Evolutionary conservation across 352 stramenopile genomes (phyloP).

Genomic region (Phytophthora sojae): DNA sequence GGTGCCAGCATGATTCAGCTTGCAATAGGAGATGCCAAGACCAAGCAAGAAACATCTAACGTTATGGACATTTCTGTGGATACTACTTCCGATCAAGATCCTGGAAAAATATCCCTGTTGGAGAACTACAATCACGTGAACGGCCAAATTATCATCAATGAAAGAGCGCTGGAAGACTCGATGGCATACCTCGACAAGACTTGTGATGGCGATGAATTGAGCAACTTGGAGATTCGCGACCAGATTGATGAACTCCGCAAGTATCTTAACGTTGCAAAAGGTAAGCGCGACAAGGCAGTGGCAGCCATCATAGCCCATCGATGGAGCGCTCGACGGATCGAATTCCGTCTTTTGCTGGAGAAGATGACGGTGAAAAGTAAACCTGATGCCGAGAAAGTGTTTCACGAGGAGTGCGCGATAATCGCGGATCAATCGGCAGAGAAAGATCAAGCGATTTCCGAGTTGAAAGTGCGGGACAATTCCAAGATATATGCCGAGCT

Average conservation of each 20-base stretch:
- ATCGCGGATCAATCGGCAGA: conserved; percentile 8
- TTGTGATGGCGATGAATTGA: conserved; percentile 29
- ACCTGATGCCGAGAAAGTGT: conserved; percentile 9
- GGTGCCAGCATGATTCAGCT: neutral
- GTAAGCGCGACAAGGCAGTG: conserved; percentile 38
- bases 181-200: conserved; percentile 24
- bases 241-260: conserved; percentile 42
- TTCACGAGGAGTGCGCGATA: conserved; percentile 12
- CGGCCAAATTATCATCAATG: conserved; percentile 40
- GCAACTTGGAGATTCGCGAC: conserved; percentile 28
- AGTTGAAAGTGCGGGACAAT: neutral
- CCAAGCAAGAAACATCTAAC: too few species aligned
- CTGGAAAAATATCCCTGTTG: neutral
- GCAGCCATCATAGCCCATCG: conserved; percentile 39
- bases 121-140: conserved; percentile 42
- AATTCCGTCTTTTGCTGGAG: conserved; percentile 13
- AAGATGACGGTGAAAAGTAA: conserved; percentile 5
- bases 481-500: neutral
- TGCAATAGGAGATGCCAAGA: too few species aligned
- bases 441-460: conserved; percentile 6
- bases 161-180: conserved; percentile 34
- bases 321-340: conserved; percentile 3
- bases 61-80: neutral
- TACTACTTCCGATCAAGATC: conserved; percentile 11
- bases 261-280: conserved; percentile 36